A percentile compares a stretch with the other conserved stretches of the same genome.
Evolutionary conservation across 495 filamentous ascomycete genomes (phyloP).

Genomic region (Talaromyces stipitatus): DNA sequence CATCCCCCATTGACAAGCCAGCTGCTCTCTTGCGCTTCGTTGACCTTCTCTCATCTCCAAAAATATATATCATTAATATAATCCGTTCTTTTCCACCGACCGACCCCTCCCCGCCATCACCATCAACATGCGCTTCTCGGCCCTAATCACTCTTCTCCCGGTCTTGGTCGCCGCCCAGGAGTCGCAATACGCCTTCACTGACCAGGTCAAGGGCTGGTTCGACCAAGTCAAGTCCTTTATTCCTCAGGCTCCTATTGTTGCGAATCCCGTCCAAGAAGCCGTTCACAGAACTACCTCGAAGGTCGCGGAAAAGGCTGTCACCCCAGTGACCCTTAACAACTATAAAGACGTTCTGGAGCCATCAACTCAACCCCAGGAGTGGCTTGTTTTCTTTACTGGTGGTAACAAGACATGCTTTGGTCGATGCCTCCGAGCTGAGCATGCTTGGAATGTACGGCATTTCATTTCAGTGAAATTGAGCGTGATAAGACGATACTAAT

Average conservation of each 20-base stretch:
- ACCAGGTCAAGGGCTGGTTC: slow-evolving; percentile 59
- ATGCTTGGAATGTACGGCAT: slow-evolving; percentile 47
- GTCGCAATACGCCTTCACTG: slow-evolving; percentile 58
- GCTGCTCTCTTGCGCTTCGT: not conserved
- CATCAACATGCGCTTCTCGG: slow-evolving; percentile 62
- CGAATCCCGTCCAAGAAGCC: slow-evolving; percentile 34
- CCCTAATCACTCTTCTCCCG: slow-evolving; percentile 57
- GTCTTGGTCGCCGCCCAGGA: slow-evolving; percentile 64
- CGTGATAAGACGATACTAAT: not conserved
- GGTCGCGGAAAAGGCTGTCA: slow-evolving; percentile 48
- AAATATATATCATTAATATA: not conserved
- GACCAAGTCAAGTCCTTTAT: slow-evolving; percentile 54
- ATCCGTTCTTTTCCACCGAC: not conserved
- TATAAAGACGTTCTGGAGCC: slow-evolving; percentile 64
- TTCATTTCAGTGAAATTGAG: not conserved
- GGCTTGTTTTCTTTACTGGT: slow-evolving; percentile 74
- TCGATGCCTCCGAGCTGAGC: slow-evolving; percentile 44
- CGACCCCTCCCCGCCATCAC: not conserved
- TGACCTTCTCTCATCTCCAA: not conserved
- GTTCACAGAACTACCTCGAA: slow-evolving; percentile 46
- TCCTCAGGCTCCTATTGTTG: slow-evolving; percentile 39
- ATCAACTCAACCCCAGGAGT: slow-evolving; percentile 61
- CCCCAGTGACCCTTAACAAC: slow-evolving; percentile 59
- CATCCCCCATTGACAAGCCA: not conserved
- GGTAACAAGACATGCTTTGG: slow-evolving; percentile 85